Base-by-base conservation (phyloP, 805 yeast species). In the Candida sithepensis region DNA sequence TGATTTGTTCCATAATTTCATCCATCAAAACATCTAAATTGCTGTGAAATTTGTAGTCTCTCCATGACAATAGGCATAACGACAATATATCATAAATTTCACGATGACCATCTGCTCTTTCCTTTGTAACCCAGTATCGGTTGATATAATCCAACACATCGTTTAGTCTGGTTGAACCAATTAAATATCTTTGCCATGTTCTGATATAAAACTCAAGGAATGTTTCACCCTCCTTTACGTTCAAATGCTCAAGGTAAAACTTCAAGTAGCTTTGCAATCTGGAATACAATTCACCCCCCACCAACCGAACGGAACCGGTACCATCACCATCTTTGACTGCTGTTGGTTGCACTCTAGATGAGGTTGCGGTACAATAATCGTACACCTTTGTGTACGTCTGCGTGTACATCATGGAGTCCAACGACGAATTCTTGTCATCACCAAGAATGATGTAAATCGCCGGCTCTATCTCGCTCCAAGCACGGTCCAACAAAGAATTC, bases 51-150 rank as follows among this genome's bases (percentile, higher is more conserved):
- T 94, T 77, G 49, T 81, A 79, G 49, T 82, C 81, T 61, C 86
- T 84, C 99, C 99, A 94, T 42, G 88, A 84, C 55, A 90, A 75
- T 44, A 92, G 71, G 44, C 96, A 86, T 53, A 94, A 73, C 4
- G 97, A 89, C 63, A 90, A 84, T 20, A 95, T 95, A 66, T 94
- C 99, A 66, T 82, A 89, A 41, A 94, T 83, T 60, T 88, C 90
- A 53, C 90, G 78, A 59, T 88, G 81, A 16, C 97, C 97, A 64
- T 92, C 97, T 39, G 89, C 85, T 61, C 98, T 78, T 67, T 92
- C 98, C 61, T 95, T 91, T 57, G 86, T 87, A 39, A 95, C 97
- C 99, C 99, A 94, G 68, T 92, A 94, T 52, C 98, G 79, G 67
- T 94, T 94, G 79, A 94, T 82, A 67, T 94, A 94, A 65, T 92